Evolutionary conservation across 2,329 filamentous ascomycete genomes (phyloP), one percentile per base, ranked within the genome.

Genomic region (Teratosphaeria epicoccoides): DNA sequence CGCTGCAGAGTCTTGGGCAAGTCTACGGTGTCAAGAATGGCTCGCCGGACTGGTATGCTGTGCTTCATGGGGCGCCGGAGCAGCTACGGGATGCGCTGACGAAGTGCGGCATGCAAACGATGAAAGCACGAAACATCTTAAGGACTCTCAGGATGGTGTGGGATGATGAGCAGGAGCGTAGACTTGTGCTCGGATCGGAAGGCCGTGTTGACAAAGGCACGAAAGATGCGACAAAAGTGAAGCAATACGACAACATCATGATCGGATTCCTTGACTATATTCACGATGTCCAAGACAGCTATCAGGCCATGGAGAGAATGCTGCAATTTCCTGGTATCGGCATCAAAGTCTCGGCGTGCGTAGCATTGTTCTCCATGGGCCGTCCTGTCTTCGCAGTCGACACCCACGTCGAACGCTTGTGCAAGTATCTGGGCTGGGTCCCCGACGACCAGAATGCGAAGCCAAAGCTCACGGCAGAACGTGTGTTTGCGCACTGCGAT

Each of bases 1-100:
- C 86, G 4, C 80, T 91, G 55, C 72, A 76, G 52, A 82, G 81
- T 0, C 73, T 93, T 0, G 79, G 84, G 2, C 62, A 77, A 17
- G 76, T 70, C 33, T 89, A 84, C 56, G 81, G 84, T 6, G 70
- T 84, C 10, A 84, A 83, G 4, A 81, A 83, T 59, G 84, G 83
- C 3, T 87, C 83, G 50, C 83, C 89, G 7, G 74, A 89, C 63
- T 91, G 85, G 84, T 80, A 88, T 58, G 80, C 79, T 9, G 83
- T 90, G 1, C 78, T 81, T 20, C 66, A 71, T 23, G 79, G 82
- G 1, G 66, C 79, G 1, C 64, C 78, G 3, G 72, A 77, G 40
- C 79, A 84, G 5, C 73, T 93, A 14, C 79, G 78, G 43, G 70
- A 83, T 48, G 79, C 85, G 0, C 88, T 93, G 62, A 82, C 81